Conservation (phyloP, 2,329 filamentous ascomycete species). For the Endothia cerciana region DNA sequence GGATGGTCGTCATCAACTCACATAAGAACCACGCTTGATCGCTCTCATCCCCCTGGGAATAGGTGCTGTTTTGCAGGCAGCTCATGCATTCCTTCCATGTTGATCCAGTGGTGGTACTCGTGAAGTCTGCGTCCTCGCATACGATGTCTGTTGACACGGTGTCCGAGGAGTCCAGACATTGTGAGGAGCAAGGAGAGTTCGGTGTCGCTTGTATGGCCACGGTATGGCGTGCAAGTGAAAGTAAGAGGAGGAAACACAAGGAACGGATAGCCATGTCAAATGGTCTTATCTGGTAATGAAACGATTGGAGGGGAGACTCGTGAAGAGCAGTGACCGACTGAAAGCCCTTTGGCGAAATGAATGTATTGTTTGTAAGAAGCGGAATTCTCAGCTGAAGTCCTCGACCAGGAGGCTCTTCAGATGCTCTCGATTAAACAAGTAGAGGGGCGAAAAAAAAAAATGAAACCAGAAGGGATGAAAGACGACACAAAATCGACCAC, state of each 20-base stretch:
- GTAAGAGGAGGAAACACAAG: slow-evolving; percentile 30
- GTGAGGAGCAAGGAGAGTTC: slow-evolving; percentile 57
- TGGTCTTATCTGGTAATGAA: slow-evolving; percentile 3
- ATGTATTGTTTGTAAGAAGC: slow-evolving; percentile 5
- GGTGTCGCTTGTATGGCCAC: slow-evolving; percentile 56
- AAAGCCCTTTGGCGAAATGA: slow-evolving; percentile 5
- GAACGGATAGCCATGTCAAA: slow-evolving; percentile 30
- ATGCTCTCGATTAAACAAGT: slow-evolving; percentile 25
- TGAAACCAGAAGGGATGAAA: slow-evolving; percentile 6
- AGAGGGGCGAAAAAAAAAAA: slow-evolving; percentile 14
- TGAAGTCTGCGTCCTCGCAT: slow-evolving; percentile 51
- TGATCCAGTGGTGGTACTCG: slow-evolving; percentile 42
- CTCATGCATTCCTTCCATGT: slow-evolving; percentile 55
- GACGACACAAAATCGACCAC: background rate
- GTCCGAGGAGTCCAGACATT: slow-evolving; percentile 53
- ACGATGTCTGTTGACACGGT: slow-evolving; percentile 50
- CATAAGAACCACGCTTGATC: slow-evolving; percentile 62
- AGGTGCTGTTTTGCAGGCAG: slow-evolving; percentile 57
- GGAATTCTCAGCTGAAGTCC: slow-evolving; percentile 15
- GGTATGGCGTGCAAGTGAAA: slow-evolving; percentile 34
- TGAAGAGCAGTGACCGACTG: background rate
- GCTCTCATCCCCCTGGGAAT: slow-evolving; percentile 50
- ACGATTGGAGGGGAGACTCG: background rate
- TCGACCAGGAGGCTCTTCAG: slow-evolving; percentile 28
- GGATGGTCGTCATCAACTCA: slow-evolving; percentile 41